Conservation (phyloP, 495 filamentous ascomycete species). For the Penicillium angulare region DNA sequence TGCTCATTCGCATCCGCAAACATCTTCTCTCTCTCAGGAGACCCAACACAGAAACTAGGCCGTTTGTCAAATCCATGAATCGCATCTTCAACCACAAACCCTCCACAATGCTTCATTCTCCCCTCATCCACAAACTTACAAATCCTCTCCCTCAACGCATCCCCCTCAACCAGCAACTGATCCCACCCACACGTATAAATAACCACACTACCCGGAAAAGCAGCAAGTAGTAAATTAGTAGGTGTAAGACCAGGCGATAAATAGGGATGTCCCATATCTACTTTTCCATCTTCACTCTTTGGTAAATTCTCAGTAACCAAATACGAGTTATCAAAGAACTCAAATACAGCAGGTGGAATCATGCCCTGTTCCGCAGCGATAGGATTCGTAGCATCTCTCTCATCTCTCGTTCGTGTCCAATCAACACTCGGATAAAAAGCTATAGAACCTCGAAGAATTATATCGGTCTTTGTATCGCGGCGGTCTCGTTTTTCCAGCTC, state of each 20-base stretch:
- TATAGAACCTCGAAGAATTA: slow-evolving; percentile 44
- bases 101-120: slow-evolving; percentile 12
- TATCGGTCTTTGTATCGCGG: slow-evolving; percentile 15
- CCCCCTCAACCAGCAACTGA: slow-evolving; percentile 24
- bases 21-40: slow-evolving; percentile 14
- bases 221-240: slow-evolving; percentile 4
- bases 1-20: slow-evolving; percentile 20
- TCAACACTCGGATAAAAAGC: slow-evolving; percentile 75
- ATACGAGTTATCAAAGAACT: slow-evolving; percentile 23
- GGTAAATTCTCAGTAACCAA: slow-evolving; percentile 11
- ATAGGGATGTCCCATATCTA: slow-evolving; percentile 24
- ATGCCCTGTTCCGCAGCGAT: slow-evolving; percentile 11
- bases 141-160: slow-evolving; percentile 21
- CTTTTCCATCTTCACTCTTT: not conserved
- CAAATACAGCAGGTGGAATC: slow-evolving; percentile 8
- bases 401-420: slow-evolving; percentile 63
- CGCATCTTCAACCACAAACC: slow-evolving; percentile 17
- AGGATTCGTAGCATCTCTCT: slow-evolving; percentile 26
- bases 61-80: slow-evolving; percentile 30
- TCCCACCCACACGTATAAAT: slow-evolving; percentile 30
- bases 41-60: slow-evolving; percentile 18
- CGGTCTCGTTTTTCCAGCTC: slow-evolving; percentile 14
- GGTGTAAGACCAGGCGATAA: slow-evolving; percentile 20
- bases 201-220: slow-evolving; percentile 15
- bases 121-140: slow-evolving; percentile 9